Base-by-base conservation (phyloP, 306 rosid species). In the Bauhinia variegata region DNA sequence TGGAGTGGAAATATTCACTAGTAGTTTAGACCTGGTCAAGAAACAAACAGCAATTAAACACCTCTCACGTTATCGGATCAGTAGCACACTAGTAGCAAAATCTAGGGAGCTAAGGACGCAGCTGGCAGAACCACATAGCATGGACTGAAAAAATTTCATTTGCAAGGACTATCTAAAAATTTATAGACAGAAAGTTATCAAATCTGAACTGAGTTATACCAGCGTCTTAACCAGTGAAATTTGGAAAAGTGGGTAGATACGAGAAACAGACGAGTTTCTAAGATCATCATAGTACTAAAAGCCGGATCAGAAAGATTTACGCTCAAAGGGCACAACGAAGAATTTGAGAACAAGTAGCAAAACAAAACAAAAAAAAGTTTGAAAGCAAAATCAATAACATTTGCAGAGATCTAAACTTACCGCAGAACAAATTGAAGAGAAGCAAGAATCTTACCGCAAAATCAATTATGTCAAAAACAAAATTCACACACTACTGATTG, bases 1-100 rank as follows among this genome's bases (percentile, higher is more conserved):
- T 54, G 19, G 41, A 63, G 32, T 34, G 63, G 46, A 67, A 11
- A 0, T 28, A 17, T 56, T 72, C 51, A 70, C 71, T 15, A 75
- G 72, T 33, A 76, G 33, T 79, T 60, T 36, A 73, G 11, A 75
- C 76, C 84, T 81, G 64, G 18, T 10, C 71, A 73, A 11, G 8
- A 74, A 61, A 16, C 48, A 72, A 60, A 75, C 54, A 52, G 34
- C 52, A 76, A 67, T 49, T 13, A 56, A 57, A 65, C 43, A 63
- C 28, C 54, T 48, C 30, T 77, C 79, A 60, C 30, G 48, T 8
- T 7, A 36, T 54, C 36, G 44, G 46, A 52, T 48, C 54, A 63
- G 46, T 23, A 57, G 10, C 11, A 10, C 54, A 63, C 39, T 23
- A 57, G 10, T 13, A 10, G 13, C 41, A 68, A 12, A 19, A 46